These are phyloP conservation scores for Saccharomycopsis sp. DNA, from an alignment of 805 yeast species.

Conservation along the genomic window DNA sequence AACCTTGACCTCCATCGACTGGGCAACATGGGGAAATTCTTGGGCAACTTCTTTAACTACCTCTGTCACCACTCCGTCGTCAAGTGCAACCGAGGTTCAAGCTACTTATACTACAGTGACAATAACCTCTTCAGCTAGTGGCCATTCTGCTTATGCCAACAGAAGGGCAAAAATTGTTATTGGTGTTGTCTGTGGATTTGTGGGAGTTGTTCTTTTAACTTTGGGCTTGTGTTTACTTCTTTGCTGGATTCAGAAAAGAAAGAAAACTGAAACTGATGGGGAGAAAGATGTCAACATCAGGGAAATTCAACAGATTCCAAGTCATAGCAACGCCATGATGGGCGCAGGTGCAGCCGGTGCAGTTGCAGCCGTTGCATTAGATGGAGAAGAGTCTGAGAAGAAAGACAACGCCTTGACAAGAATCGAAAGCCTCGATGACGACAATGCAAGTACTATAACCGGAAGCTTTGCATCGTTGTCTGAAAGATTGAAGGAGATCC, in stretches of 20 bases:
- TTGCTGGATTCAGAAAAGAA: conserved; percentile 16
- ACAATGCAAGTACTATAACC: conserved; percentile 20
- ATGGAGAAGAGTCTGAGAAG: conserved; percentile 5
- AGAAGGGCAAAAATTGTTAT: conserved; percentile 13
- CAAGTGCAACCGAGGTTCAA: neutral
- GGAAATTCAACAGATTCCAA: conserved; percentile 7
- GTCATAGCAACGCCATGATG: neutral
- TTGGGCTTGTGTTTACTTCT: conserved; percentile 6
- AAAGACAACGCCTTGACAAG: conserved; percentile 6
- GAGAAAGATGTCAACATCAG: conserved; percentile 14
- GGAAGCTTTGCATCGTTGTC: conserved; percentile 21
- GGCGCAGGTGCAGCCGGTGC: conserved; percentile 13
- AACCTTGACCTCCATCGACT: conserved; percentile 18
- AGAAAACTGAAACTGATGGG: conserved; percentile 5
- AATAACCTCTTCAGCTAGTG: neutral
- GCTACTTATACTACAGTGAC: neutral
- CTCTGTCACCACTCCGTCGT: conserved; percentile 1
- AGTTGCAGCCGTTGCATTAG: conserved; percentile 16
- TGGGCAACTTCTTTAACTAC: conserved; percentile 7
- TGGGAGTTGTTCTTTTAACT: conserved; percentile 10
- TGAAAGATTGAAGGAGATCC: conserved; percentile 21
- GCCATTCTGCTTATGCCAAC: neutral
- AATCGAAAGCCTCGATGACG: conserved; percentile 14
- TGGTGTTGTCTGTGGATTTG: conserved; percentile 20
- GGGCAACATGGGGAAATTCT: conserved; percentile 19